Evolutionary conservation across 768 basidiomycete genomes (phyloP), one percentile per base, ranked within the genome.

Genomic region (Aureoboletus auriporus): DNA sequence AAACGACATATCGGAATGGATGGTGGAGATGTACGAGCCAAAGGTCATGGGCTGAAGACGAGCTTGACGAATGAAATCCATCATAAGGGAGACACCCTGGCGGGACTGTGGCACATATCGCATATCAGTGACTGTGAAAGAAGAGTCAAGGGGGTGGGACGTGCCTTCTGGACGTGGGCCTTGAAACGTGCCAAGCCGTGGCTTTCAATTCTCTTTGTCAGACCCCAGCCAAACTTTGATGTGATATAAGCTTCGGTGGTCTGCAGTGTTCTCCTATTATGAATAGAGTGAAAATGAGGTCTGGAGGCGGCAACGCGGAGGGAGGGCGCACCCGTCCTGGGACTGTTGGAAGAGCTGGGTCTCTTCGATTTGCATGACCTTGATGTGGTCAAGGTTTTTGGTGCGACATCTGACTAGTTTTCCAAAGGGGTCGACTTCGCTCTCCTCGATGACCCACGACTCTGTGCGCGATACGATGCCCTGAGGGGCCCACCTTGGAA

Each of bases 381-480:
- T 95, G 62, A 91, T 85, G 69, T 94, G 89, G 66, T 95, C 93
- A 47, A 98, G 74, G 66, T 98, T 98, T 67, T 81, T 84, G 14
- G 94, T 95, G 51, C 76, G 74, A 58, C 89, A 92, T 51, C 76
- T 74, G 58, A 96, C 79, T 16, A 81, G 76, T 68, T 84, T 82
- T 29, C 84, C 88, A 46, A 83, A 72, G 4, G 89, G 85, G 69
- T 96, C 90, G 7, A 97, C 90, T 61, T 95, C 89, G 57, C 87
- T 95, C 73, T 94, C 89, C 67, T 98, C 94, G 50, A 98, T 69
- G 40, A 96, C 83, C 94, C 93, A 98, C 3, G 87, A 86, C 68
- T 96, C 94, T 30, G 90, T 84, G 57, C 91, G 79, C 2, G 82
- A 80, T 29, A 93, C 71, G 51, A 97, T 84, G 48, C 87, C 86